phyloP scores from a whole-genome alignment of 139 green algal genomes.

The Chlamydomonas schloesseri region DNA sequence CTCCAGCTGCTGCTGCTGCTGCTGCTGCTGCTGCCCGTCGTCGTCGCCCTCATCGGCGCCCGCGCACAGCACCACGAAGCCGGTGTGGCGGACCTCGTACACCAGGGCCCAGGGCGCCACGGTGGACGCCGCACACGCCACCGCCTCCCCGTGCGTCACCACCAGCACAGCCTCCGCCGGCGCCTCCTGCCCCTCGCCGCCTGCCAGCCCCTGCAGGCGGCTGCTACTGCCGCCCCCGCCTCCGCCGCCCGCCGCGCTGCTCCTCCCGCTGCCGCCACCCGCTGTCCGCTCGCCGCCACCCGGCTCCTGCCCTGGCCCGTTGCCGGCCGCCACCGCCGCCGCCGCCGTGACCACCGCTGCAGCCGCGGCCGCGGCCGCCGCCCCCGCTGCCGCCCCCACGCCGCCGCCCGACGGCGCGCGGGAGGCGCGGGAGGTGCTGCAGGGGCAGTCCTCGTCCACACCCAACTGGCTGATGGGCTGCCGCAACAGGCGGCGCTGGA shows the following conservation, averaged over 20 bases:
- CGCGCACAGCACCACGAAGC: constrained; percentile 22
- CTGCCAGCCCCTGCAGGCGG: no score
- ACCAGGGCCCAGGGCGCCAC: constrained; percentile 13
- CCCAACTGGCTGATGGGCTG: not conserved
- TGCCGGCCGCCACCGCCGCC: not conserved
- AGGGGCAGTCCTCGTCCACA: not conserved
- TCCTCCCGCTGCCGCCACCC: no score
- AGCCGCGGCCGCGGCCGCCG: not conserved
- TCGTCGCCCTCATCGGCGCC: not conserved
- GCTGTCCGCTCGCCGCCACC: no score
- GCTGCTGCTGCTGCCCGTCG: not conserved
- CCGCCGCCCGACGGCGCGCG: not conserved
- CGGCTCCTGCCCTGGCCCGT: no score
- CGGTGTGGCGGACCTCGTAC: constrained; percentile 43
- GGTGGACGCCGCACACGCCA: constrained; percentile 5
- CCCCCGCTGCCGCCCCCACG: not conserved
- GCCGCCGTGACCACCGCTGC: no score
- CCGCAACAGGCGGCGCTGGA: not conserved
- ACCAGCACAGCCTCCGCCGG: constrained; percentile 1
- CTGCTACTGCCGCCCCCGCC: no score
- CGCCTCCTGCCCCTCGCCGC: not conserved
- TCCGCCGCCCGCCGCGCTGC: no score
- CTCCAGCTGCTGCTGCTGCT: no score
- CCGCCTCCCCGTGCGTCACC: constrained; percentile 33
- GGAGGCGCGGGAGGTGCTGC: not conserved